Evolutionary conservation across 2,329 filamentous ascomycete genomes (phyloP), one percentile per base, ranked within the genome.

Genomic region (Tolypocladium album): DNA sequence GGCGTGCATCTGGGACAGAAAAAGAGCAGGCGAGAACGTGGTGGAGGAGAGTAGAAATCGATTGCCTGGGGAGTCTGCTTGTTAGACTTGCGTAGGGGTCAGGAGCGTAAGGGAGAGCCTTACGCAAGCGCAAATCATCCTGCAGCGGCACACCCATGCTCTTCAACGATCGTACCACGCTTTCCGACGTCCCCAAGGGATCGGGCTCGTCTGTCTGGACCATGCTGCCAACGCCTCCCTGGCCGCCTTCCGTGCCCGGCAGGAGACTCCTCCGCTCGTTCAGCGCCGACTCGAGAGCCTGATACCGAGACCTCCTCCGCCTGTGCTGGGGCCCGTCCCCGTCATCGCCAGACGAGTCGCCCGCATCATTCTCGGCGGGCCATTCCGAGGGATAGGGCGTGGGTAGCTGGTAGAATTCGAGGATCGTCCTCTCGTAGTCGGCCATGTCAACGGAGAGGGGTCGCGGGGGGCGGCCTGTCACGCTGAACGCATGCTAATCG

Each of bases 41-140:
- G 93, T 97, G 20, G 93, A 97, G 13, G 92, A 97, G 27, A 99
- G 84, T 60, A 99, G 83, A 74, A 97, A 99, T 64, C 92, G 90
- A 71, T 96, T 97, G 61, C 89, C 88, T 89, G 70, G 13, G 12
- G 20, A 1, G 12, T 15, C 31, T 36, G 20, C 50, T 15, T 15
- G 50, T 55, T 55, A 55, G 50, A 55, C 31, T 13, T 55, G 31
- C 5, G 22, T 8, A 2, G 50, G 53, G 61, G 69, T 62, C 70
- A 65, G 60, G 31, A 24, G 57, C 56, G 64, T 59, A 68, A 42
- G 20, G 22, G 27, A 36, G 55, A 59, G 53, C 82, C 84, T 66
- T 78, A 88, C 91, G 85, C 66, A 95, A 75, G 67, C 87, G 85
- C 59, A 84, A 75, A 69, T 97, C 92, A 67, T 97, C 91, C 70